phyloP scores from a whole-genome alignment of 2,329 filamentous ascomycete genomes.

The Trichoderma polysporum region DNA sequence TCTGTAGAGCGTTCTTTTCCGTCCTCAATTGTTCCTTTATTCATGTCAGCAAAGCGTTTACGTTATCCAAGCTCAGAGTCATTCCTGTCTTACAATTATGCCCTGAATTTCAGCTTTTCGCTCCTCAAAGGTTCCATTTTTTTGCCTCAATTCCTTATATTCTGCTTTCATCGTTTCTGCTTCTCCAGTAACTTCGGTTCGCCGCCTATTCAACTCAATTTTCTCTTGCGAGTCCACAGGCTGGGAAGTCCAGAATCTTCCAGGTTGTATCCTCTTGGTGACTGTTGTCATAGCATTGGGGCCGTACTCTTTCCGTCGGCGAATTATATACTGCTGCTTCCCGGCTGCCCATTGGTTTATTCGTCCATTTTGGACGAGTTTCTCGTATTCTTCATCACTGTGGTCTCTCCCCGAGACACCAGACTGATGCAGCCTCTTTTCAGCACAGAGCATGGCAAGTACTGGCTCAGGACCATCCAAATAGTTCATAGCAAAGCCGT shows the following conservation, averaged over 20 bases:
- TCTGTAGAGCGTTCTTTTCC: constrained; percentile 69
- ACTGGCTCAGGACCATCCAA: constrained; percentile 80
- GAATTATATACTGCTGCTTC: constrained; percentile 61
- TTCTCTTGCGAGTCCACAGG: constrained; percentile 69
- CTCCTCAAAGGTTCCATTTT: constrained; percentile 43
- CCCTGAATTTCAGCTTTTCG: constrained; percentile 43
- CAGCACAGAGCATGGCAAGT: constrained; percentile 81
- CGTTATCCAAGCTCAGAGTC: not conserved
- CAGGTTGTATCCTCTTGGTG: constrained; percentile 59
- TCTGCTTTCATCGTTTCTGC: constrained; percentile 36
- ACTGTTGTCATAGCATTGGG: constrained; percentile 68
- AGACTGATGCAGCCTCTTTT: constrained; percentile 65
- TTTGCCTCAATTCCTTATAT: constrained; percentile 37
- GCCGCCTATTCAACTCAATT: constrained; percentile 55
- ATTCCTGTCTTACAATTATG: constrained; percentile 35
- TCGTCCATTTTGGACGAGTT: constrained; percentile 55
- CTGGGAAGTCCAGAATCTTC: constrained; percentile 73
- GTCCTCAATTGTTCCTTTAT: constrained; percentile 49
- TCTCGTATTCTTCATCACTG: constrained; percentile 64
- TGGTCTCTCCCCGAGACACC: constrained; percentile 65
- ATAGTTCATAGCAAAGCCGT: constrained; percentile 77
- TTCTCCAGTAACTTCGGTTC: constrained; percentile 45
- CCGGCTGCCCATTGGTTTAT: constrained; percentile 72
- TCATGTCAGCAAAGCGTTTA: constrained; percentile 24
- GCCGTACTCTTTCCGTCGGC: constrained; percentile 77